phyloP scores from a whole-genome alignment of 2,329 filamentous ascomycete species.

The Chalaropsis thielavioides region DNA sequence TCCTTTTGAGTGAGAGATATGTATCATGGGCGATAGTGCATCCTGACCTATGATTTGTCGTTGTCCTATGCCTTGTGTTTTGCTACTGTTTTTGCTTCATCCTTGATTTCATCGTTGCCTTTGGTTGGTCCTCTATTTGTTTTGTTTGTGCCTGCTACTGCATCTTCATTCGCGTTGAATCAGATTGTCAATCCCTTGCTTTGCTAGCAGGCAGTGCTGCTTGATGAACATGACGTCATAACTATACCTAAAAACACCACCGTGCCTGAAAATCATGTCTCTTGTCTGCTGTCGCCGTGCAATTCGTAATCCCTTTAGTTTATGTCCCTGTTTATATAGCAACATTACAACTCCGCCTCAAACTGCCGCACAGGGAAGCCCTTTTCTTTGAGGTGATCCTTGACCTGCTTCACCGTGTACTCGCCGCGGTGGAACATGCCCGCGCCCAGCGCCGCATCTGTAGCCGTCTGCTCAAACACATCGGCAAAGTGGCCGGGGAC shows the following conservation, averaged over 20 bases:
- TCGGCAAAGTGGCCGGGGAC: slow-evolving; percentile 77
- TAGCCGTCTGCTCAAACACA: slow-evolving; percentile 71
- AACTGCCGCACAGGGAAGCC: slow-evolving; percentile 68
- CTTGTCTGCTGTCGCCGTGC: not conserved
- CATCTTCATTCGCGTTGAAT: not conserved
- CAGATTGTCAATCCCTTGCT: not conserved
- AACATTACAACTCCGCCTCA: slow-evolving; percentile 39
- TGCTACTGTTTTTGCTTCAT: not conserved
- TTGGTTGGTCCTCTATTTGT: not conserved
- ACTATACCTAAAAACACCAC: not conserved
- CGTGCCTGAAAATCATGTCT: no score
- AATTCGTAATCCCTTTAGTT: not conserved
- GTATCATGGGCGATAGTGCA: slow-evolving; percentile 13
- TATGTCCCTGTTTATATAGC: not conserved
- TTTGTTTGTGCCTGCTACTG: not conserved
- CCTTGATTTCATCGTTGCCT: not conserved
- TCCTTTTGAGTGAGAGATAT: slow-evolving; percentile 9
- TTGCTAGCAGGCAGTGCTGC: not conserved
- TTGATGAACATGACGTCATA: not conserved
- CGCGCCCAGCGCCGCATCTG: slow-evolving; percentile 85
- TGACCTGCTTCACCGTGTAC: slow-evolving; percentile 89
- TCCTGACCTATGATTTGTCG: slow-evolving; percentile 8
- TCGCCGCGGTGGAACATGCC: slow-evolving; percentile 97
- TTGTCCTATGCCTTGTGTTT: slow-evolving; percentile 1
- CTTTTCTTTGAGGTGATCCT: slow-evolving; percentile 58